These are phyloP conservation scores for Ophiocordyceps sinensis DNA, from an alignment of 2,329 filamentous ascomycete species.

Conservation along the genomic window DNA sequence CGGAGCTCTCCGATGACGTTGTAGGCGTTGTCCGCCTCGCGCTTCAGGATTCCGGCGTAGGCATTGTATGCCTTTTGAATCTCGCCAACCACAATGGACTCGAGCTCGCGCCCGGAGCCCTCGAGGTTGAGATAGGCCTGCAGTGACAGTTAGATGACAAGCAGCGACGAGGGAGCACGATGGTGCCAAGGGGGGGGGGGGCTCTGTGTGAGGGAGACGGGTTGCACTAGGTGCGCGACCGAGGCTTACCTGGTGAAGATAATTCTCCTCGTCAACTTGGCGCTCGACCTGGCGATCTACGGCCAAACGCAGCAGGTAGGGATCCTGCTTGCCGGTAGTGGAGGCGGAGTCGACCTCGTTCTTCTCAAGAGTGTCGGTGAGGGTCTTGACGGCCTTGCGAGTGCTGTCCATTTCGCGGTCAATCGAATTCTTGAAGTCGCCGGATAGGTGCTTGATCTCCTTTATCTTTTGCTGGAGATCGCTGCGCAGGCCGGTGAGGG, in stretches of 20 bases:
- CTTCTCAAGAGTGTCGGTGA: slow-evolving; percentile 71
- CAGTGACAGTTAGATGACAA: neutral
- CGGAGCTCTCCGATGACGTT: slow-evolving; percentile 68
- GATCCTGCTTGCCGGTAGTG: slow-evolving; percentile 77
- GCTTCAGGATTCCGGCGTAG: slow-evolving; percentile 79
- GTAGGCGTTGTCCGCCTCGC: slow-evolving; percentile 74
- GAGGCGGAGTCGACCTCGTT: slow-evolving; percentile 60
- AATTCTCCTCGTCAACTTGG: slow-evolving; percentile 95
- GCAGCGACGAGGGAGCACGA: neutral
- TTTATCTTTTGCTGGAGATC: slow-evolving; percentile 95
- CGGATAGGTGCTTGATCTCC: slow-evolving; percentile 85
- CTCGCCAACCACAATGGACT: slow-evolving; percentile 91
- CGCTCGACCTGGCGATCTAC: slow-evolving; percentile 85
- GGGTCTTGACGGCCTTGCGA: slow-evolving; percentile 57
- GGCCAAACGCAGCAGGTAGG: slow-evolving; percentile 70
- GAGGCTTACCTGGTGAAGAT: slow-evolving; percentile 70
- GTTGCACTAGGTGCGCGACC: neutral
- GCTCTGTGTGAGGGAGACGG: neutral
- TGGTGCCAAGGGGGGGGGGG: neutral
- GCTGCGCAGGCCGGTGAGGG: slow-evolving; percentile 69
- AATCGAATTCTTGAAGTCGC: slow-evolving; percentile 94
- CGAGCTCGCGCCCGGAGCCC: slow-evolving; percentile 82
- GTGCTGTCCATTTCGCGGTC: slow-evolving; percentile 89
- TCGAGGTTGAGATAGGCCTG: slow-evolving; percentile 92
- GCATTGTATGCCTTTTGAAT: slow-evolving; percentile 97